Conservation (phyloP, 176 grass and related monocot genomes). For the Ensete glaucum region DNA sequence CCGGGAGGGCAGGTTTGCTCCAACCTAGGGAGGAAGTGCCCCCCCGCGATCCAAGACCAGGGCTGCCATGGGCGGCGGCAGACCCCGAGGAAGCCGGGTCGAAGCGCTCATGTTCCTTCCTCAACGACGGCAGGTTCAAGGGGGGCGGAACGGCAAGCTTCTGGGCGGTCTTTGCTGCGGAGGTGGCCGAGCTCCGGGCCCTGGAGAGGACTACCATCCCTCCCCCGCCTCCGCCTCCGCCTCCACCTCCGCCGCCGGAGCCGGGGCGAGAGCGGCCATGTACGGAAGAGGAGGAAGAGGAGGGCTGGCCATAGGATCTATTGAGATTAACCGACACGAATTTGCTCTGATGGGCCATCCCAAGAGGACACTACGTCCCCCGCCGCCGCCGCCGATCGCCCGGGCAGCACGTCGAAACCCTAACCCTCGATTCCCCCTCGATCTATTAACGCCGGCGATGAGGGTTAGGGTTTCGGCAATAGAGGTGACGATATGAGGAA, state of each 20-base stretch:
- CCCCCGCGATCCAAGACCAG: constrained; percentile 34
- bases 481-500: neutral
- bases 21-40: constrained; percentile 51
- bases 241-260: constrained; percentile 22
- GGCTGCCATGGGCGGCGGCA: constrained; percentile 19
- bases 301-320: constrained; percentile 55
- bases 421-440: neutral
- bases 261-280: constrained; percentile 37
- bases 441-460: neutral
- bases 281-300: constrained; percentile 19
- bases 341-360: constrained; percentile 84
- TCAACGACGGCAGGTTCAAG: constrained; percentile 81
- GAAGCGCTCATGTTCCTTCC: constrained; percentile 90
- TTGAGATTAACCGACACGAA: constrained; percentile 83
- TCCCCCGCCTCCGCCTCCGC: constrained; percentile 29
- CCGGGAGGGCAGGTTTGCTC: constrained; percentile 46
- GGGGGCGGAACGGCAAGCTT: constrained; percentile 93
- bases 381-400: neutral
- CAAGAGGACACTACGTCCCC: neutral
- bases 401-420: neutral
- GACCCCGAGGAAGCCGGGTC: constrained; percentile 39
- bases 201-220: constrained; percentile 88
- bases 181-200: constrained; percentile 31
- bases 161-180: constrained; percentile 40
- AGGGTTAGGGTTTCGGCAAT: neutral